Evolutionary conservation across 768 basidiomycete genomes (phyloP).

Genomic region (Panaeolus papilionaceus): DNA sequence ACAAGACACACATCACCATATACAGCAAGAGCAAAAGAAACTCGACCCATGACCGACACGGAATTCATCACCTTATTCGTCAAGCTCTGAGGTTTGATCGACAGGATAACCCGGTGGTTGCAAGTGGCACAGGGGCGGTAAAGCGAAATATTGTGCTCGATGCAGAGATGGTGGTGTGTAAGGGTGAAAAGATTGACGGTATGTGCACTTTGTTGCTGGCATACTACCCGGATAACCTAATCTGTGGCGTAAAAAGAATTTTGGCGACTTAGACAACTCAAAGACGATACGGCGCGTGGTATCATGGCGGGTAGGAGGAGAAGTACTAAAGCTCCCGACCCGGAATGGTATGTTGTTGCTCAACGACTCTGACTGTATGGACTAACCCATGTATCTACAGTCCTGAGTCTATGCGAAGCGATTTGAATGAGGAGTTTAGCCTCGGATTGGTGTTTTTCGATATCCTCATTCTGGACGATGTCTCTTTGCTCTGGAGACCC

Average conservation of each 20-base stretch:
- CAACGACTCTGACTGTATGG: background rate
- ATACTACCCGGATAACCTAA: slow-evolving; percentile 3
- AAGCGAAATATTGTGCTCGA: slow-evolving; percentile 62
- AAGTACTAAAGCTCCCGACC: slow-evolving; percentile 25
- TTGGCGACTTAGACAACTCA: slow-evolving; percentile 70
- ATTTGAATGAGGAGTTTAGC: slow-evolving; percentile 49
- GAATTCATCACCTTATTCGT: slow-evolving; percentile 66
- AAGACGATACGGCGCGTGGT: slow-evolving; percentile 64
- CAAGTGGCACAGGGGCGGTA: slow-evolving; percentile 26
- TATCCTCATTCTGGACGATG: slow-evolving; percentile 70
- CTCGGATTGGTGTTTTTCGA: slow-evolving; percentile 91
- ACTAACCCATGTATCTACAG: slow-evolving; percentile 18
- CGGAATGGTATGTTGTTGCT: slow-evolving; percentile 25
- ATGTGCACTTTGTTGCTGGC: slow-evolving; percentile 28
- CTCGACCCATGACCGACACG: slow-evolving; percentile 77
- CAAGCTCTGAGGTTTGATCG: slow-evolving; percentile 52
- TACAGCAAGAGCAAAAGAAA: slow-evolving; percentile 90
- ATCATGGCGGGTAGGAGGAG: slow-evolving; percentile 43
- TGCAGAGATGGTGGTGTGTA: slow-evolving; percentile 91
- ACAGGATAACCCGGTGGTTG: background rate
- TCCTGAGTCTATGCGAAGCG: slow-evolving; percentile 37
- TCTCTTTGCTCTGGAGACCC: slow-evolving; percentile 56
- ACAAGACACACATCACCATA: slow-evolving; percentile 63
- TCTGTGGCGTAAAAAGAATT: slow-evolving; percentile 56
- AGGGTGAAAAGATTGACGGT: slow-evolving; percentile 77